These are phyloP conservation scores for Yueomyces sp. DNA, from an alignment of 805 yeast genomes.

Conservation along the genomic window DNA sequence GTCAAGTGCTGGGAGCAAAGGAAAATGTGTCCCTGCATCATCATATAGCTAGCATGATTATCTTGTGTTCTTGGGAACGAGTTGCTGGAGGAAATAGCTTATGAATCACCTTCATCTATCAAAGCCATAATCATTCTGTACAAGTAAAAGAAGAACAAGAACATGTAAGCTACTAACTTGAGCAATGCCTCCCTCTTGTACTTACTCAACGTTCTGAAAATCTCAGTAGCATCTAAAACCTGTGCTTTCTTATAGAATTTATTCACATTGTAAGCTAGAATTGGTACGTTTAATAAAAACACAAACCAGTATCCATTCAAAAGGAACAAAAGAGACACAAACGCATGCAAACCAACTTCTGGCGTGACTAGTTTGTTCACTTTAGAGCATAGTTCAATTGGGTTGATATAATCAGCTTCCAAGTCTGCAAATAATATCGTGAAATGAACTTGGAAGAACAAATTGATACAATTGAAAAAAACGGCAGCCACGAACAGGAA, in stretches of 20 bases:
- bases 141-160: constrained; percentile 86
- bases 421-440: constrained; percentile 88
- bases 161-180: constrained; percentile 78
- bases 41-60: no score
- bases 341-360: constrained; percentile 71
- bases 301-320: constrained; percentile 85
- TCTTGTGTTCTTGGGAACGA: no score
- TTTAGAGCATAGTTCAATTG: constrained; percentile 86
- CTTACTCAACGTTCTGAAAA: constrained; percentile 80
- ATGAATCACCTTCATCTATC: constrained; percentile 37
- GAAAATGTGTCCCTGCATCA: no score
- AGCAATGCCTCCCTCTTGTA: constrained; percentile 85
- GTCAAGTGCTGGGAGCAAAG: no score
- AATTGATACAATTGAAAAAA: constrained; percentile 66
- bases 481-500: constrained; percentile 54
- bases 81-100: no score
- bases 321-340: constrained; percentile 54
- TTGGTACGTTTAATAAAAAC: constrained; percentile 66
- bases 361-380: constrained; percentile 81
- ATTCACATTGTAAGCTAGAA: constrained; percentile 67
- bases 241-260: constrained; percentile 69
- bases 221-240: constrained; percentile 88
- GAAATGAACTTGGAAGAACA: constrained; percentile 84
- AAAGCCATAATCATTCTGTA: constrained; percentile 89
- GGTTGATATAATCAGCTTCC: constrained; percentile 91